Evolutionary conservation across 2,329 filamentous ascomycete species (phyloP).

Genomic region (Fusarium miscanthi): DNA sequence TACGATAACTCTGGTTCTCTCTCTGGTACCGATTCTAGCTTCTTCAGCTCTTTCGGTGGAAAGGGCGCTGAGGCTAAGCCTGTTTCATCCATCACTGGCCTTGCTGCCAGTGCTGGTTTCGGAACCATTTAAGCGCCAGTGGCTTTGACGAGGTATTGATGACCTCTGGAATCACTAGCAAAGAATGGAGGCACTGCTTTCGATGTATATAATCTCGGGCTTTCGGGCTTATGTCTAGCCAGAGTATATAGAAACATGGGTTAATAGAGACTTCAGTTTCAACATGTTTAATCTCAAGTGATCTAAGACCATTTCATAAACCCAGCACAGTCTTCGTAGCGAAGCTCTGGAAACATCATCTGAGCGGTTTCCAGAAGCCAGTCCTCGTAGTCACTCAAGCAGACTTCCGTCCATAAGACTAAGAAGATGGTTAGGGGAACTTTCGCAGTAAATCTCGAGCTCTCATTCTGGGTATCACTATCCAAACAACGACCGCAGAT

Average conservation of each 20-base stretch:
- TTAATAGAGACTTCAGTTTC: slow-evolving; percentile 1
- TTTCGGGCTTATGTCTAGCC: not conserved
- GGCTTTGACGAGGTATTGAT: not conserved
- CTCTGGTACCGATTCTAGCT: slow-evolving; percentile 55
- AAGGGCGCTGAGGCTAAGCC: slow-evolving; percentile 60
- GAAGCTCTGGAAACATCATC: not conserved
- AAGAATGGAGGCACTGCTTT: not conserved
- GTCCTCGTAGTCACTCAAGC: too few species aligned
- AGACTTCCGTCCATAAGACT: not conserved
- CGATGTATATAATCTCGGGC: slow-evolving; percentile 11
- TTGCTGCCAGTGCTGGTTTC: slow-evolving; percentile 57
- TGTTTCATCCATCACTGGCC: slow-evolving; percentile 49
- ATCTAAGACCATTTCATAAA: fast-evolving
- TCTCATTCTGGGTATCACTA: not conserved
- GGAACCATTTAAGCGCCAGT: slow-evolving; percentile 52
- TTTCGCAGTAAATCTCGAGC: not conserved
- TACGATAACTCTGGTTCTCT: slow-evolving; percentile 56
- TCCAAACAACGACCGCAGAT: slow-evolving; percentile 38
- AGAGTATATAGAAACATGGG: slow-evolving; percentile 6
- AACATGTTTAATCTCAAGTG: fast-evolving
- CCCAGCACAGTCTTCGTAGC: too few species aligned
- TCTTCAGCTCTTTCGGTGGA: slow-evolving; percentile 62
- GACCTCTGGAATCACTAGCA: not conserved
- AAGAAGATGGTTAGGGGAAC: not conserved
- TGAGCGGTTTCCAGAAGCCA: not conserved